phyloP scores from a whole-genome alignment of 331 rosid species.

The Cydonia oblonga region DNA sequence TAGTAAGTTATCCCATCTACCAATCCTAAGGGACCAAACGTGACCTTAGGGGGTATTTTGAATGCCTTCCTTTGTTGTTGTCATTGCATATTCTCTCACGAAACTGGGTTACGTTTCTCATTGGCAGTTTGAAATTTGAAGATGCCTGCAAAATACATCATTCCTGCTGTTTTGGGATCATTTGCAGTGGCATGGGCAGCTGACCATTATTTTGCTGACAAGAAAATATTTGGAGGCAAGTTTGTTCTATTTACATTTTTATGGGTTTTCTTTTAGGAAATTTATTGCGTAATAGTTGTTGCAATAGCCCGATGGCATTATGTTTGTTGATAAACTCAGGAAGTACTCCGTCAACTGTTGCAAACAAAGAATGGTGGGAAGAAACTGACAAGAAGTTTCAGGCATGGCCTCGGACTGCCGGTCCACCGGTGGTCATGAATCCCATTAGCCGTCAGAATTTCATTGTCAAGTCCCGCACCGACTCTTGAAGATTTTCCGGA shows the following conservation, averaged over 20 bases:
- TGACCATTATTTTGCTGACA: conserved; percentile 24
- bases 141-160: conserved; percentile 24
- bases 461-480: conserved; percentile 26
- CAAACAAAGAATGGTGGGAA: conserved; percentile 33
- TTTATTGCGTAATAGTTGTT: not conserved
- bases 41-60: not conserved
- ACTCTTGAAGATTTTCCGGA: not conserved
- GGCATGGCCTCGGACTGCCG: conserved; percentile 41
- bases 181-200: conserved; percentile 18
- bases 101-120: not conserved
- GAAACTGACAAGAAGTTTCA: conserved; percentile 37
- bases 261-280: not conserved
- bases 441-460: conserved; percentile 36
- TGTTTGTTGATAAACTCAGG: not conserved
- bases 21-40: too few relatives aligned
- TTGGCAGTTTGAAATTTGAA: conserved; percentile 16
- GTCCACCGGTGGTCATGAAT: conserved; percentile 34
- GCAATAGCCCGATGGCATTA: not conserved
- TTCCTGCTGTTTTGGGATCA: conserved; percentile 15
- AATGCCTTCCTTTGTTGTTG: not conserved
- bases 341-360: conserved; percentile 24
- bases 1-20: too few relatives aligned
- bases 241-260: not conserved
- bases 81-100: not conserved
- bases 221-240: conserved; percentile 34